Base-by-base conservation (phyloP, 2,329 filamentous ascomycete genomes). In the Epichloe aotearoae region DNA sequence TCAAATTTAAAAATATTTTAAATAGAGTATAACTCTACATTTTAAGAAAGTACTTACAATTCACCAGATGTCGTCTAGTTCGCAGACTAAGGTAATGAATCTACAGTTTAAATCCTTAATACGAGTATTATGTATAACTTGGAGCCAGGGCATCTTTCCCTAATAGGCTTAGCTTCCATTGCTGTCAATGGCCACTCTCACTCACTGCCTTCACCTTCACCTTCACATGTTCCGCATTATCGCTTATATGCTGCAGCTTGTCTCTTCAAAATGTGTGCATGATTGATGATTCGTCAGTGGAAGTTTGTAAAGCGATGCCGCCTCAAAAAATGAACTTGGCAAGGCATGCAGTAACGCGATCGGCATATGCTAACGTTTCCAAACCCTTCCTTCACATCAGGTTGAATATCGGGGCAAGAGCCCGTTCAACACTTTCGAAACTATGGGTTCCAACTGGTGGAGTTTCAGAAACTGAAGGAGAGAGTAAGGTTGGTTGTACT, bases 401-500 rank as follows among this genome's bases (percentile, higher is more conserved):
- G 26, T 20, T 19, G n/a, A 39, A 17, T 3, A 46, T 23, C 17
- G 46, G 40, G 1, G 7, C 37, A 8, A 41, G 52, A 42, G n/a
- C 14, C 47, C 63, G 66, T 43, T 65, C 63, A 37, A 65, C 62
- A 42, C 66, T 91, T 10, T 91, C 88, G 3, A 82, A 74, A 44
- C 78, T 89, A 66, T 96, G 90, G 88, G 74, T 83, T 30, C 88
- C 89, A 2, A 86, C 83, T 1, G 82, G 83, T 42, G 82, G 84
- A 7, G 79, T 86, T 50, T 73, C 81, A 52, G 71, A 73, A 40
- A 71, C 71, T 26, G 69, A 76, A 42, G 72, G 75, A 49, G 79
- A 79, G 67, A 71, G 76, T 79, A 61, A 57, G 63, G 3, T 46
- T 7, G 20, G 4, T 51, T 20, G n/a, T 1, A 6, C 5, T 11